Base-by-base conservation (phyloP, 495 filamentous ascomycete species). In the Hypoxylon fuscum region DNA sequence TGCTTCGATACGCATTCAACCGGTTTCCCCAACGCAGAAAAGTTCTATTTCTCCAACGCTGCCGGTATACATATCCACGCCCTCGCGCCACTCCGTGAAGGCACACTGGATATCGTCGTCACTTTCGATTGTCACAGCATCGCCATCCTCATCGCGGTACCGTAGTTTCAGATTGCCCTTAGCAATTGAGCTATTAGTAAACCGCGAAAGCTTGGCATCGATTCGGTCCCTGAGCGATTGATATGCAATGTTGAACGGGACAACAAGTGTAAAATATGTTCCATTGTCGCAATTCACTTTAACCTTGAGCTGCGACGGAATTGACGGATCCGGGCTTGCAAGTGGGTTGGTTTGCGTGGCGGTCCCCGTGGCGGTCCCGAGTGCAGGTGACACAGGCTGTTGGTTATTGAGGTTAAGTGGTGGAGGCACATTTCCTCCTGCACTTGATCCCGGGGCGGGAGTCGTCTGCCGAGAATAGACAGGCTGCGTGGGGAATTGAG, bases 101-200 rank as follows among this genome's bases (percentile, higher is more conserved):
- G 95, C 95, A 41, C 91, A 89, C 63, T 92, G 90, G 18, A 98
- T 94, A 54, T 96, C 95, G 64, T 98, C 95, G 64, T 98, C 94
- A 51, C 88, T 91, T 68, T 93, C 87, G 62, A 98, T 98, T 14
- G 86, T 93, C 40, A 98, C 90, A 68, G 87, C 93, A 69, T 98
- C 96, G 9, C 90, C 90, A 62, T 97, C 92, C 55, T 96, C 93
- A 69, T 98, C 96, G 43, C 87, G 83, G 74, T 98, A 98, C 55
- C 90, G 90, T 41, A 98, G 75, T 72, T 90, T 89, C 59, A 96
- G 83, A 46, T 86, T 87, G 55, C 90, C 90, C 64, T 81, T 84
- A 54, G 86, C 85, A 66, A 96, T 93, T 12, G 89, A 91, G 61
- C 88, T 87, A 64, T 83, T 88, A 7, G 92, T 93, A 60, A 90